These are phyloP conservation scores for Asterophora lycoperdoides DNA, from an alignment of 768 basidiomycete genomes.

Conservation along the genomic window DNA sequence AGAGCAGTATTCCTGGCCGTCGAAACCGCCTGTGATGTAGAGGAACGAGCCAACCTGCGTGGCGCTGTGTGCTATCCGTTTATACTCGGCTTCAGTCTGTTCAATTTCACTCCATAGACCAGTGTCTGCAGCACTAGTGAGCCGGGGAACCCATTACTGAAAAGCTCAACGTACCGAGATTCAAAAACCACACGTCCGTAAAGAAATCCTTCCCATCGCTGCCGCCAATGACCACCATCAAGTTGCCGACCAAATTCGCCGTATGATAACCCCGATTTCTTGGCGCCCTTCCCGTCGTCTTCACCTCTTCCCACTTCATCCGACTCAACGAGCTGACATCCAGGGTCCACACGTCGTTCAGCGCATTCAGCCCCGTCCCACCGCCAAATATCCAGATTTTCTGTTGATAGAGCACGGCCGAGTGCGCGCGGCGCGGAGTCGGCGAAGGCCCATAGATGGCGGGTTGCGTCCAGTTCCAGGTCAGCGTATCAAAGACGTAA, in stretches of 20 bases:
- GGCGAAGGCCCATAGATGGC: conserved; percentile 39
- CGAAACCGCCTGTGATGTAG: conserved; percentile 87
- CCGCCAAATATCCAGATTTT: conserved; percentile 89
- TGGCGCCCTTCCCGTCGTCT: conserved; percentile 54
- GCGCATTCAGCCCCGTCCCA: conserved; percentile 87
- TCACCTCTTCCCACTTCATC: conserved; percentile 42
- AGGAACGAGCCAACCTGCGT: conserved; percentile 92
- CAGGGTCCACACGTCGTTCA: conserved; percentile 88
- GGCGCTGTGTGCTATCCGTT: conserved; percentile 78
- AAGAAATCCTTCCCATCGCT: conserved; percentile 89
- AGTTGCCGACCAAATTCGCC: conserved; percentile 78
- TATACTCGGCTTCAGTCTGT: conserved; percentile 38
- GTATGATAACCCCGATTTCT: conserved; percentile 83
- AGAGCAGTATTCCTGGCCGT: conserved; percentile 66
- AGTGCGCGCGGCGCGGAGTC: conserved; percentile 81
- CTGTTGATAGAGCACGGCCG: conserved; percentile 66
- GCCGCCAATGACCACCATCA: conserved; percentile 88
- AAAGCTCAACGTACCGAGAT: conserved; percentile 59
- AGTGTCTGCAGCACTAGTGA: conserved; percentile 29
- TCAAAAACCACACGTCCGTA: conserved; percentile 81
- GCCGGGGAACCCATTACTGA: neutral
- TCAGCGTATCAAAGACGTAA: conserved; percentile 76
- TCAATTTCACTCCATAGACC: conserved; percentile 43
- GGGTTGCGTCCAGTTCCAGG: conserved; percentile 62
- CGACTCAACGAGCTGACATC: conserved; percentile 45